A percentile compares a stretch with the other conserved stretches of the same genome.
These are phyloP conservation scores for Metarhizium guizhouense DNA, from an alignment of 2,329 filamentous ascomycete species.

Conservation along the genomic window DNA sequence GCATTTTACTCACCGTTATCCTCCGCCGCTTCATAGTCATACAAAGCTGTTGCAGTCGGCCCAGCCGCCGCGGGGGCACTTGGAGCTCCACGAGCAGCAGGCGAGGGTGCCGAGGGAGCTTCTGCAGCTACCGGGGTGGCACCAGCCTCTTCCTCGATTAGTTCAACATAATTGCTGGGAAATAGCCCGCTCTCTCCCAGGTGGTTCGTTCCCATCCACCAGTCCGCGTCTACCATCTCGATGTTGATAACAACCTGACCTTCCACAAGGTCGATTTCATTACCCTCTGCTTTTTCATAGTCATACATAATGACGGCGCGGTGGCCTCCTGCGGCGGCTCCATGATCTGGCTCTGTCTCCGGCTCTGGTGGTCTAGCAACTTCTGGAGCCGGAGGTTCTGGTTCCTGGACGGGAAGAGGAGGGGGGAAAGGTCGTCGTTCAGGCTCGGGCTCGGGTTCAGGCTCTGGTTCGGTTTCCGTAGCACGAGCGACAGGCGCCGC, in stretches of 20 bases:
- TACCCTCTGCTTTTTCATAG: conserved; percentile 96
- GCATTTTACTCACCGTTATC: conserved; percentile 59
- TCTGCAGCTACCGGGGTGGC: conserved; percentile 20
- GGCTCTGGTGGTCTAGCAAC: conserved; percentile 48
- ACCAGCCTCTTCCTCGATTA: conserved; percentile 55
- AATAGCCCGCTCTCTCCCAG: conserved; percentile 82
- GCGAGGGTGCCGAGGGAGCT: conserved; percentile 25
- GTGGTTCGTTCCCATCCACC: conserved; percentile 94
- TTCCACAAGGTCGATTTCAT: conserved; percentile 85
- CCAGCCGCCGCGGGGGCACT: conserved; percentile 34
- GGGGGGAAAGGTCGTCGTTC: conserved; percentile 43
- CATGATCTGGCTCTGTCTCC: conserved; percentile 23
- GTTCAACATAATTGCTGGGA: conserved; percentile 93
- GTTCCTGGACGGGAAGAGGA: conserved; percentile 56
- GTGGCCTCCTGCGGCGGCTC: conserved; percentile 42
- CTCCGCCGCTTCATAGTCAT: conserved; percentile 95
- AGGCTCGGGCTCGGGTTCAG: conserved; percentile 39
- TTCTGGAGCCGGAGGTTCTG: conserved; percentile 50
- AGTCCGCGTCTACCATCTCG: conserved; percentile 95
- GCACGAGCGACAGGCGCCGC: conserved; percentile 74
- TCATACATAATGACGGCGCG: conserved; percentile 82
- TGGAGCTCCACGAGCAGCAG: conserved; percentile 23
- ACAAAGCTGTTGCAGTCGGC: conserved; percentile 73
- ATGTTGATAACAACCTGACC: conserved; percentile 85
- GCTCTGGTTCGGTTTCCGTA: conserved; percentile 41